Conservation (phyloP, 192 early-diverging fungal genomes). For the Nowakowskiella sp. region DNA sequence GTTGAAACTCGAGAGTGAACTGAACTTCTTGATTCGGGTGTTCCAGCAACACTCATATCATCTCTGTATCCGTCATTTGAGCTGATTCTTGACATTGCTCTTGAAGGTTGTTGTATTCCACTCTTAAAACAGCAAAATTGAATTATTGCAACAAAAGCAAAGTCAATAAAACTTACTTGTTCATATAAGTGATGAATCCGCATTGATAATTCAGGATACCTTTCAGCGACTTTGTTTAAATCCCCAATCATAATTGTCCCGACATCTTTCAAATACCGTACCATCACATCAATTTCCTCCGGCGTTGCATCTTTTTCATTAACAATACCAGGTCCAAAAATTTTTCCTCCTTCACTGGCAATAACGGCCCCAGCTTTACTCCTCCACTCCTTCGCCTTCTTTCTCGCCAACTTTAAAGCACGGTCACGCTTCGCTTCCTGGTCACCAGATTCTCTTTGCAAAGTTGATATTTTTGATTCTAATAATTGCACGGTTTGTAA, state of each 20-base stretch:
- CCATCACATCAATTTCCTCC: constrained; percentile 37
- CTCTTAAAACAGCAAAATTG: too few species aligned
- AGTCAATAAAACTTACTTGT: constrained; percentile 24
- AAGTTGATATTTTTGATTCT: constrained; percentile 27
- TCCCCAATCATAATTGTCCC: constrained; percentile 36
- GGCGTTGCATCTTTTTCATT: neutral
- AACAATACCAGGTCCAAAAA: too few species aligned
- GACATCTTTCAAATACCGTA: constrained; percentile 37
- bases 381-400: constrained; percentile 21
- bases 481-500: constrained; percentile 32
- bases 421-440: constrained; percentile 40
- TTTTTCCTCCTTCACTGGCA: too few species aligned
- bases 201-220: constrained; percentile 26
- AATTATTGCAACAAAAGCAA: too few species aligned
- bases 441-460: constrained; percentile 37
- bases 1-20: too few species aligned
- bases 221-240: constrained; percentile 24
- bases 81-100: too few species aligned
- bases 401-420: constrained; percentile 22
- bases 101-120: too few species aligned
- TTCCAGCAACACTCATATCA: too few species aligned
- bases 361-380: neutral
- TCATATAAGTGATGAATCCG: constrained; percentile 26
- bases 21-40: too few species aligned
- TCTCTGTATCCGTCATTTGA: too few species aligned